A percentile compares a stretch with the other conserved stretches of the same genome.
Evolutionary conservation across 2,329 filamentous ascomycete genomes (phyloP).

Genomic region (Nannizziopsis arthrosporioides): DNA sequence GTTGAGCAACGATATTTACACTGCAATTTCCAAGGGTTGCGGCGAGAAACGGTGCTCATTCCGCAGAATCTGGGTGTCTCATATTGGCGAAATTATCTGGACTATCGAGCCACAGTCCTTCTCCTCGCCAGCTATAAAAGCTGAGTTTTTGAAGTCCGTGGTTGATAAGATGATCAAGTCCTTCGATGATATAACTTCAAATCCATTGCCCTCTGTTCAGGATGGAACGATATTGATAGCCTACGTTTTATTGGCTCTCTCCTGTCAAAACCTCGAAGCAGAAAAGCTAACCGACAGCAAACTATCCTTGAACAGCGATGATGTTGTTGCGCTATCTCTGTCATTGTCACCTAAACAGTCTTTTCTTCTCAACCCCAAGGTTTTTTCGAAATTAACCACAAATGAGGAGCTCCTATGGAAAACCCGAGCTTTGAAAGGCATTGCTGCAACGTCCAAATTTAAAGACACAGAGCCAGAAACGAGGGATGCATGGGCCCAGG

Average conservation of each 20-base stretch:
- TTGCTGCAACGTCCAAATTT: conserved; percentile 45
- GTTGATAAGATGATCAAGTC: conserved; percentile 46
- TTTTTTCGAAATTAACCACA: conserved; percentile 66
- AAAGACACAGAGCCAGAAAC: conserved; percentile 37
- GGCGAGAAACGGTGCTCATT: conserved; percentile 71
- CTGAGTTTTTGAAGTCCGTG: conserved; percentile 39
- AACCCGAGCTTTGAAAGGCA: conserved; percentile 54
- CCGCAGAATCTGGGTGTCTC: conserved; percentile 69
- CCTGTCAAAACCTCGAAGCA: conserved; percentile 42
- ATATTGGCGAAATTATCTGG: conserved; percentile 60
- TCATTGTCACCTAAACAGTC: conserved; percentile 68
- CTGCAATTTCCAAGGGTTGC: conserved; percentile 68
- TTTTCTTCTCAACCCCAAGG: conserved; percentile 69
- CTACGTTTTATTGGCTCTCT: conserved; percentile 59
- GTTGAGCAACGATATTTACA: conserved; percentile 54
- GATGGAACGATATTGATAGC: conserved; percentile 70
- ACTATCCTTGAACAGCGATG: conserved; percentile 26
- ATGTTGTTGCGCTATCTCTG: conserved; percentile 54
- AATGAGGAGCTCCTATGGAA: conserved; percentile 73
- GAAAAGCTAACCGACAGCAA: conserved; percentile 44
- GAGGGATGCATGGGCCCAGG: conserved; percentile 68
- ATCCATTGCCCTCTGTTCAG: conserved; percentile 67
- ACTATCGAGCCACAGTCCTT: conserved; percentile 39
- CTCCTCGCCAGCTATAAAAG: conserved; percentile 33
- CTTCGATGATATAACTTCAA: conserved; percentile 66